Evolutionary conservation across 2,329 filamentous ascomycete genomes (phyloP).

Genomic region (Phyllosticta citriasiana): DNA sequence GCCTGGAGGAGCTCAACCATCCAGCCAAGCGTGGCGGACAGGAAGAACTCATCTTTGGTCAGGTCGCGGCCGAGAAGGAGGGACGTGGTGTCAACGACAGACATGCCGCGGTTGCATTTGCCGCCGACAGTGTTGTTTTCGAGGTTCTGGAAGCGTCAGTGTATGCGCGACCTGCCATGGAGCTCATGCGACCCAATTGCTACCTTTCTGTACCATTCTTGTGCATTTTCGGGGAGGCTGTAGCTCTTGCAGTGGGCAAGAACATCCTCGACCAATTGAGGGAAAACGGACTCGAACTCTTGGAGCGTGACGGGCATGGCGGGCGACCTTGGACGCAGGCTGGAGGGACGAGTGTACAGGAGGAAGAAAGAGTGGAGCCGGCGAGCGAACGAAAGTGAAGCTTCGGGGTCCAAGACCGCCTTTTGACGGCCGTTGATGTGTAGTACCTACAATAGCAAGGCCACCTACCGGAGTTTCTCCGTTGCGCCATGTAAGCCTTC

Average conservation of each 20-base stretch:
- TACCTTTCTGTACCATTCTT: constrained; percentile 82
- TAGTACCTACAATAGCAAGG: neutral
- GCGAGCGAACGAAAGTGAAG: neutral
- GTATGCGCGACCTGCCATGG: constrained; percentile 13
- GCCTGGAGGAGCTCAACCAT: constrained; percentile 96
- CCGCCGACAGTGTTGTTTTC: constrained; percentile 82
- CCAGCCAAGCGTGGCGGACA: constrained; percentile 84
- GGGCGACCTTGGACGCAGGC: neutral
- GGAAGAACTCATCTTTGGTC: constrained; percentile 74
- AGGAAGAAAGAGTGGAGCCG: neutral
- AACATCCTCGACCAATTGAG: constrained; percentile 72
- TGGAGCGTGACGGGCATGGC: constrained; percentile 63
- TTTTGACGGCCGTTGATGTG: neutral
- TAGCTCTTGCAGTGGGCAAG: constrained; percentile 69
- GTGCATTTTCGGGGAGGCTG: constrained; percentile 69
- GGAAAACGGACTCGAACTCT: constrained; percentile 86
- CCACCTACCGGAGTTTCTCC: neutral
- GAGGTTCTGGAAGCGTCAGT: constrained; percentile 51
- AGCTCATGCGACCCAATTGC: constrained; percentile 3
- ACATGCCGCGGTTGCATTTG: constrained; percentile 99
- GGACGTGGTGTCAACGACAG: constrained; percentile 82
- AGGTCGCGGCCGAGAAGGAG: constrained; percentile 66
- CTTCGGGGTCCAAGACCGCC: neutral
- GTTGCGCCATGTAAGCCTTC: neutral
- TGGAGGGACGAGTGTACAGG: neutral